phyloP scores from a whole-genome alignment of 805 yeast species.

The Pichia rugopelliculosa region DNA sequence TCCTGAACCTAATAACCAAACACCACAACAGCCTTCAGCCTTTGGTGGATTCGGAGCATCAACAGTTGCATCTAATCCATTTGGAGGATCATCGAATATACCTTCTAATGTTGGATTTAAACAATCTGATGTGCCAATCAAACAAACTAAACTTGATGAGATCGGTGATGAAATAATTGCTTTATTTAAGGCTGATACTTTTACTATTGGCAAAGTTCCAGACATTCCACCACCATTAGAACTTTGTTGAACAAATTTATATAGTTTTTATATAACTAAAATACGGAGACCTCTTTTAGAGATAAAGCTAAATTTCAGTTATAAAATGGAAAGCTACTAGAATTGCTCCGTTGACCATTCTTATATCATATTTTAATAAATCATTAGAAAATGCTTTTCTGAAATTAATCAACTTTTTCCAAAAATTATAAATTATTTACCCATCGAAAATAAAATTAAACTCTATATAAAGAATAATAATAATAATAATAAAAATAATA shows the following conservation, averaged over 20 bases:
- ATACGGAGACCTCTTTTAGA: too few relatives aligned
- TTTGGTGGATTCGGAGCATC: constrained; percentile 12
- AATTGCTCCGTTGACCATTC: too few relatives aligned
- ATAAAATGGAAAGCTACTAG: neutral
- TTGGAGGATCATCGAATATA: constrained; percentile 1
- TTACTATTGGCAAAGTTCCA: constrained; percentile 59
- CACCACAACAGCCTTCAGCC: neutral
- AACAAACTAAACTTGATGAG: constrained; percentile 27
- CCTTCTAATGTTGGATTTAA: constrained; percentile 7
- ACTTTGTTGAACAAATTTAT: constrained; percentile 24
- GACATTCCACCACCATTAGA: constrained; percentile 64
- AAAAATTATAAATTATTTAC: too few relatives aligned
- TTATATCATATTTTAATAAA: too few relatives aligned
- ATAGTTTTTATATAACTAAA: neutral
- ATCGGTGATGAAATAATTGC: constrained; percentile 36
- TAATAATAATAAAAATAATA: too few relatives aligned
- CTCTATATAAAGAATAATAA: too few relatives aligned
- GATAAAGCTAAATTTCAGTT: too few relatives aligned
- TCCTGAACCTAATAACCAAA: neutral
- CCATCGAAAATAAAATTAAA: too few relatives aligned
- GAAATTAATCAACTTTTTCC: too few relatives aligned
- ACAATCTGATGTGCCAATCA: constrained; percentile 20
- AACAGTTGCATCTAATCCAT: constrained; percentile 17
- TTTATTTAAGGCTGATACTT: constrained; percentile 41
- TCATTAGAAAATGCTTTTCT: too few relatives aligned